These are phyloP conservation scores for Aspergillus hancockii DNA, from an alignment of 495 filamentous ascomycete species.

Conservation along the genomic window DNA sequence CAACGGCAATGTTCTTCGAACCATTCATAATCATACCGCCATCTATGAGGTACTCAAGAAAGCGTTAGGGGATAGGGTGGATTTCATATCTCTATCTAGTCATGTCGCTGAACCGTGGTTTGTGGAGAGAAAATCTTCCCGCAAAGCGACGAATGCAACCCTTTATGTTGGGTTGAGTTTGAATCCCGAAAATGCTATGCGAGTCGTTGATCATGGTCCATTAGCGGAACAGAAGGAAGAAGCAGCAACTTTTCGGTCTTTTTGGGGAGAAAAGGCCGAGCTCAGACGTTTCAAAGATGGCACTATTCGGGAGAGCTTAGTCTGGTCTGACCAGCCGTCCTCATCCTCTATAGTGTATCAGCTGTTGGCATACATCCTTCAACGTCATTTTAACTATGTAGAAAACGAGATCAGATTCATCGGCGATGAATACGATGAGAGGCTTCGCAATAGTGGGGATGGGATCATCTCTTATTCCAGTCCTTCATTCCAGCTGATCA, in stretches of 20 bases:
- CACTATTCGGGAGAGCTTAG: constrained; percentile 63
- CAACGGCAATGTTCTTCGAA: constrained; percentile 31
- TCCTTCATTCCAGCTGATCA: constrained; percentile 55
- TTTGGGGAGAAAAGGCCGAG: constrained; percentile 58
- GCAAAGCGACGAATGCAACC: constrained; percentile 25
- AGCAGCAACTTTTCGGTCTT: constrained; percentile 46
- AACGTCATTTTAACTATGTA: constrained; percentile 59
- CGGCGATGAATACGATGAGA: constrained; percentile 60
- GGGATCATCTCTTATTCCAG: constrained; percentile 37
- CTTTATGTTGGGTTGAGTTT: constrained; percentile 70
- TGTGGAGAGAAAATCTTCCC: constrained; percentile 26
- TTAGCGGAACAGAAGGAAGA: constrained; percentile 68
- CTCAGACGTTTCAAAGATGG: constrained; percentile 57
- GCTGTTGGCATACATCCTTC: constrained; percentile 73
- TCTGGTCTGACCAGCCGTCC: constrained; percentile 70
- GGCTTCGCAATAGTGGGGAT: constrained; percentile 49
- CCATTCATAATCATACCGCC: constrained; percentile 31
- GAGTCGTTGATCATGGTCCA: constrained; percentile 84
- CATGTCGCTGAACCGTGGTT: constrained; percentile 41
- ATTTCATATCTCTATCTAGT: constrained; percentile 58
- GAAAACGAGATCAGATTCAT: constrained; percentile 56
- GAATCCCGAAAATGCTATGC: constrained; percentile 66
- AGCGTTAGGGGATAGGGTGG: constrained; percentile 74
- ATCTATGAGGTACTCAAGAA: constrained; percentile 63
- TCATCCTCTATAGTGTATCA: constrained; percentile 70